These are phyloP conservation scores for Galeopsis tetrahit DNA, from an alignment of 257 asterid genomes.

Conservation along the genomic window DNA sequence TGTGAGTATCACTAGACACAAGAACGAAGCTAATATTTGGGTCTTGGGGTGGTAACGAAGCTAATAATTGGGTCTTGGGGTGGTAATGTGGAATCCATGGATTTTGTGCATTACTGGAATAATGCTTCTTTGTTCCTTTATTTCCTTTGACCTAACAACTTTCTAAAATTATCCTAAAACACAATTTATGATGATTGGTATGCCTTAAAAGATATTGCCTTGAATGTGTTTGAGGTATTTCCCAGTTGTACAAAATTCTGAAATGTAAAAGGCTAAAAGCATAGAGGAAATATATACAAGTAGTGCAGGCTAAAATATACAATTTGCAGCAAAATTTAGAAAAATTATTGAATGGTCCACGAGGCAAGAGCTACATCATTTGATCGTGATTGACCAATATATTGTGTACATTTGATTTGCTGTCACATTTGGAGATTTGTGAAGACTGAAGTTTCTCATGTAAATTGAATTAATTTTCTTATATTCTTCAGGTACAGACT, in stretches of 20 bases:
- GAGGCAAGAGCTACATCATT: not conserved
- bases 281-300: constrained; percentile 14
- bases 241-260: constrained; percentile 9
- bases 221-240: constrained; percentile 10
- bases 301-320: constrained; percentile 16
- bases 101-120: too few species aligned
- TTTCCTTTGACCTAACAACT: not conserved
- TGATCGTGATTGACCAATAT: not conserved
- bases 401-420: constrained; percentile 26
- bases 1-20: constrained; percentile 78
- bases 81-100: too few species aligned
- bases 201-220: not conserved
- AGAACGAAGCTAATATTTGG: constrained; percentile 37
- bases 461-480: constrained; percentile 23
- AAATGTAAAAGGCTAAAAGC: not conserved
- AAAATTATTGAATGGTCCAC: constrained; percentile 13
- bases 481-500: constrained; percentile 84
- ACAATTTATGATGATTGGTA: constrained; percentile 16
- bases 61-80: too few species aligned
- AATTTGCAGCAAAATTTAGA: constrained; percentile 7
- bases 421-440: constrained; percentile 9
- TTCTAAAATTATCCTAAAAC: not conserved
- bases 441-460: constrained; percentile 2
- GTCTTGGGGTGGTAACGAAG: too few species aligned
- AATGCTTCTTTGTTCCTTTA: constrained; percentile 20